A percentile compares a stretch with the other conserved stretches of the same genome.
Evolutionary conservation across 2,329 filamentous ascomycete species (phyloP).

Genomic region (Mycosphaerella sp.): DNA sequence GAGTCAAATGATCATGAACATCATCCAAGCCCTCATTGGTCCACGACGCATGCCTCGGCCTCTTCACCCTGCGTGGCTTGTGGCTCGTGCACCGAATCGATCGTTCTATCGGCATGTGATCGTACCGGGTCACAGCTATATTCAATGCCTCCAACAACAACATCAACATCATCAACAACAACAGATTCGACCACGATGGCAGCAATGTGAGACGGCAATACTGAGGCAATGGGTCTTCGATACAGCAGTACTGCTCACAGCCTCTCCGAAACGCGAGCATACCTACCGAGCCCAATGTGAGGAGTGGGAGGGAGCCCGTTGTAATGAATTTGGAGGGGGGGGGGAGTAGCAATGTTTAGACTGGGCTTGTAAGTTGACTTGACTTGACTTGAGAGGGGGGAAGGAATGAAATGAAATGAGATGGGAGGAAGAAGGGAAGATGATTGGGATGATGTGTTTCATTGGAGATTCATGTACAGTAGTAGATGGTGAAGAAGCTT

Average conservation of each 20-base stretch:
- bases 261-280: too few species aligned
- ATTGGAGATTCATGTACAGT: too few species aligned
- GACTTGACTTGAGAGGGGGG: not conserved
- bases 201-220: too few species aligned
- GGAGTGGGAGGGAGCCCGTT: slow-evolving; percentile 29
- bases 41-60: not conserved
- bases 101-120: too few species aligned
- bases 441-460: not conserved
- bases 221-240: too few species aligned
- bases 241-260: too few species aligned
- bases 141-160: too few species aligned
- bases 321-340: slow-evolving; percentile 20
- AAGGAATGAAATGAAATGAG: not conserved
- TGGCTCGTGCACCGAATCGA: too few species aligned
- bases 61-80: not conserved
- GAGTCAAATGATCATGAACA: not conserved
- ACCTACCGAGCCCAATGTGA: slow-evolving; percentile 60
- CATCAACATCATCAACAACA: too few species aligned
- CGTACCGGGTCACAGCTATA: too few species aligned
- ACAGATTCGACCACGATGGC: too few species aligned
- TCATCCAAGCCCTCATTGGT: not conserved
- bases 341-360: slow-evolving; percentile 15
- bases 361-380: too few species aligned
- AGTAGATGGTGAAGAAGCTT: not conserved
- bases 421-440: not conserved